Evolutionary conservation across 129 eudicot genomes (phyloP), one percentile per base, ranked within the genome.

Genomic region (Artemisia argyi): DNA sequence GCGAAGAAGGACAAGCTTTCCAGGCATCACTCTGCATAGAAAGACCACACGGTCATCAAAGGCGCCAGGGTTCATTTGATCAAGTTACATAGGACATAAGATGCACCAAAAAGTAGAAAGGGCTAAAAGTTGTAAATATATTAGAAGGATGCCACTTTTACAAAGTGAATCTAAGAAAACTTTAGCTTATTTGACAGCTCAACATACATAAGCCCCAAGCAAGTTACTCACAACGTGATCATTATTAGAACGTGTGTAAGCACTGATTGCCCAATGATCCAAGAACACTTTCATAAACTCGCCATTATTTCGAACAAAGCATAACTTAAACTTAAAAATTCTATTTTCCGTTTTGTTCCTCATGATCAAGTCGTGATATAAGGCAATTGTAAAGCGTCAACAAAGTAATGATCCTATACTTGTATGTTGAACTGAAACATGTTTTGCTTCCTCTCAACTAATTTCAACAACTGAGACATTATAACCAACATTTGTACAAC

Each of bases 1-100:
- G 78, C 3, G 87, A 73, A 77, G 68, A 83, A 30, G 88, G 76
- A 77, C 66, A 83, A 32, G 79, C 80, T 80, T 85, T 82, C 91
- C 86, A 78, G 26, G 68, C 35, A 26, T 83, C 91, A 50, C 71
- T 75, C 96, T 91, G 80, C 76, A 82, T 5, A 15, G 7, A 80
- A 14, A 53, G 26, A 39, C 20, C 80, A 18, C 49, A 49, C 2
- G 18, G 19, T 19, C 57, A 63, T 61, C 42, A 62, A 20, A n/a
- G 61, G 52, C 72, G 63, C 48, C 58, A 68, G 7, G 0, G 28
- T 62, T 52, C 52, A 66, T 15, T 24, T 58, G 11, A 64, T 55
- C 32, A 16, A 16, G 13, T 51, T 61, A 53, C 20, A 71, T 8
- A 56, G 42, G 42, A 18, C 24, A 80, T 32, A 18, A 76, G 15